phyloP scores from a whole-genome alignment of 2,329 filamentous ascomycete species.

The Colletotrichum lupini region DNA sequence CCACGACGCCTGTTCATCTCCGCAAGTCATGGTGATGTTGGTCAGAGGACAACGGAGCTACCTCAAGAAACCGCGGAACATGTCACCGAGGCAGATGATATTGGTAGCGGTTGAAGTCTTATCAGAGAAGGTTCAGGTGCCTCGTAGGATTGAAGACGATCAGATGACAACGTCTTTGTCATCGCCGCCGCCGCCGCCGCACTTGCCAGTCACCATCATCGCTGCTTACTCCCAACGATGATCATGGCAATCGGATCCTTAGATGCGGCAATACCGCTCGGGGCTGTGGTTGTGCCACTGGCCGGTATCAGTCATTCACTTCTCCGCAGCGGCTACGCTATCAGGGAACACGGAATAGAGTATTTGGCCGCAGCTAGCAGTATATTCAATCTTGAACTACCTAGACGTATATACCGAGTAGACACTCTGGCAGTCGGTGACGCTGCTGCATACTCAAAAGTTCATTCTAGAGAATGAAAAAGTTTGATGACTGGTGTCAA shows the following conservation, averaged over 20 bases:
- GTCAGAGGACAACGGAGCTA: not conserved
- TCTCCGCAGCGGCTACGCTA: not conserved
- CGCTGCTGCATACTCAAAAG: conserved; percentile 9
- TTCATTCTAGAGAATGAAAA: not conserved
- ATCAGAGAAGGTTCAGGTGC: not conserved
- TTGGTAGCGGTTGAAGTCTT: not conserved
- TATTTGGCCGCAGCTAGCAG: conserved; percentile 17
- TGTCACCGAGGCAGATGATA: not conserved
- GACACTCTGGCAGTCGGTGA: conserved; percentile 15
- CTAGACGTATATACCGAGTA: conserved; percentile 17
- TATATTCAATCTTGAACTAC: conserved; percentile 28
- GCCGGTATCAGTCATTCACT: not conserved
- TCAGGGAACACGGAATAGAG: not conserved
- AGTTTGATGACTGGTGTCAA: not conserved
- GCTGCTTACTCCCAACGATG: not conserved
- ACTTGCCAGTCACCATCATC: not conserved
- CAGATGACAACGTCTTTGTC: not conserved
- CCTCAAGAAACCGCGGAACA: not conserved
- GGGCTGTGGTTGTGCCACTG: not conserved
- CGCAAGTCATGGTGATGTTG: not conserved
- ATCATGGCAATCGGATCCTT: no score
- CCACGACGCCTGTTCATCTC: not conserved
- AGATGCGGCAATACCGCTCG: not conserved
- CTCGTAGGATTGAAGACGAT: not conserved
- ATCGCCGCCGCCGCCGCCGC: no score